Evolutionary conservation across 169 alveolate genomes (phyloP).

Genomic region (Plasmodium gaboni): DNA sequence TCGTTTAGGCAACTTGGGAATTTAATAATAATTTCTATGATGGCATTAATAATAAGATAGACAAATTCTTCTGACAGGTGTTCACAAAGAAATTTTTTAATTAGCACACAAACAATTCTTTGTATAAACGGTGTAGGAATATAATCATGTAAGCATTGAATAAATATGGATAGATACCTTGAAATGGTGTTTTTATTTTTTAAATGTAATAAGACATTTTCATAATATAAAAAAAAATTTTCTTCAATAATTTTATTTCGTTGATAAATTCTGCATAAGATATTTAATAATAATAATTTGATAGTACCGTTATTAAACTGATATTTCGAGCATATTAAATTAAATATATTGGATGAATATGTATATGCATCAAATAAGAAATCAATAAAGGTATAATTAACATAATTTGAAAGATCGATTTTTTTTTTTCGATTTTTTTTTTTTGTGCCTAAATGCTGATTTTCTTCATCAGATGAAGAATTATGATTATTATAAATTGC

Average conservation of each 20-base stretch:
- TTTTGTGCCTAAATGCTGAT: background rate
- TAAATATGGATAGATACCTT: slow-evolving; percentile 26
- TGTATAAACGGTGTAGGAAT: slow-evolving; percentile 14
- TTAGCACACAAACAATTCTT: slow-evolving; percentile 20
- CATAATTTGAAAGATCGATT: background rate
- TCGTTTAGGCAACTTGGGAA: slow-evolving; percentile 23
- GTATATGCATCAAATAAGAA: slow-evolving; percentile 24
- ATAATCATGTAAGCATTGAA: slow-evolving; percentile 41
- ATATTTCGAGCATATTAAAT: slow-evolving; percentile 36
- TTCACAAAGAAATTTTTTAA: slow-evolving; percentile 13
- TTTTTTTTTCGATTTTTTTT: background rate
- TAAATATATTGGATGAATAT: slow-evolving; percentile 33
- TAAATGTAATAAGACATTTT: background rate
- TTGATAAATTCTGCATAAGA: slow-evolving; percentile 36
- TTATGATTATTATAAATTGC: slow-evolving; percentile 15
- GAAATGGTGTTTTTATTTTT: slow-evolving; percentile 24
- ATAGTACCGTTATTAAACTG: slow-evolving; percentile 12
- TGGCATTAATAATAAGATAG: slow-evolving; percentile 36
- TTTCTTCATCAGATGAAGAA: slow-evolving; percentile 7
- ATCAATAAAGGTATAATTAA: slow-evolving; percentile 36
- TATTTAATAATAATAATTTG: slow-evolving; percentile 28
- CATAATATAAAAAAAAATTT: slow-evolving; percentile 45
- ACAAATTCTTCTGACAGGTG: slow-evolving; percentile 51
- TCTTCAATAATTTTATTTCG: slow-evolving; percentile 50
- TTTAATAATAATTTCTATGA: slow-evolving; percentile 24